phyloP scores from a whole-genome alignment of 352 stramenopile species.

The Pythium brassicae region DNA sequence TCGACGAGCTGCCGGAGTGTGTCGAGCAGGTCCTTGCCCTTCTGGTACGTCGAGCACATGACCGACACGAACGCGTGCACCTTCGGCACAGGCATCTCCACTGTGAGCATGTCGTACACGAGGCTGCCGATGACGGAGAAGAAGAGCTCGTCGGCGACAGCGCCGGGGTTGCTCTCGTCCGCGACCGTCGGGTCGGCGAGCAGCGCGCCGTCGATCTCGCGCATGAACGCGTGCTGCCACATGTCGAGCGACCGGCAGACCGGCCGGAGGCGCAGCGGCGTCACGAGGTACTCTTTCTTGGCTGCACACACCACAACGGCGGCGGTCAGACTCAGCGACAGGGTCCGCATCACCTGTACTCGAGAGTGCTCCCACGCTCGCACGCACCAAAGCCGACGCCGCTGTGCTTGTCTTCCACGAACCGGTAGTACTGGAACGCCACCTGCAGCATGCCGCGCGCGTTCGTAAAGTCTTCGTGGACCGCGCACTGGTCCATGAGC shows the following conservation, averaged over 20 bases:
- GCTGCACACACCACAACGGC: constrained; percentile 23
- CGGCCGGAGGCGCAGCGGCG: constrained; percentile 44
- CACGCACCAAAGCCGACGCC: constrained; percentile 66
- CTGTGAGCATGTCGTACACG: constrained; percentile 84
- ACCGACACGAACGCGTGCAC: constrained; percentile 75
- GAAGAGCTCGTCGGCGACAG: constrained; percentile 68
- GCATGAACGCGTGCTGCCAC: constrained; percentile 82
- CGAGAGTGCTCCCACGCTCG: too few relatives aligned
- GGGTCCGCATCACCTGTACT: not conserved
- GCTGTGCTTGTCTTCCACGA: constrained; percentile 72
- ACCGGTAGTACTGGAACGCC: constrained; percentile 74
- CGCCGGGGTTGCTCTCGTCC: constrained; percentile 25
- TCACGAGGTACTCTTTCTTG: constrained; percentile 80
- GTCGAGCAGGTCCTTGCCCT: constrained; percentile 54
- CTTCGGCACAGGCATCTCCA: constrained; percentile 68
- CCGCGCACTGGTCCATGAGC: constrained; percentile 69
- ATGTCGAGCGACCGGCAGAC: constrained; percentile 80
- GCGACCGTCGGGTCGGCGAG: constrained; percentile 26
- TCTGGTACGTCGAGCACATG: constrained; percentile 84
- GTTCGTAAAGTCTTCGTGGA: constrained; percentile 81
- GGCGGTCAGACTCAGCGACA: not conserved
- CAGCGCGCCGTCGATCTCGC: constrained; percentile 59
- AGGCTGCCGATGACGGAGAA: constrained; percentile 80
- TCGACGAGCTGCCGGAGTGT: constrained; percentile 78
- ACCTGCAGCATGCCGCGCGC: constrained; percentile 77